Conservation (phyloP, 345 rosid species). For the Capsella bursapastoris region DNA sequence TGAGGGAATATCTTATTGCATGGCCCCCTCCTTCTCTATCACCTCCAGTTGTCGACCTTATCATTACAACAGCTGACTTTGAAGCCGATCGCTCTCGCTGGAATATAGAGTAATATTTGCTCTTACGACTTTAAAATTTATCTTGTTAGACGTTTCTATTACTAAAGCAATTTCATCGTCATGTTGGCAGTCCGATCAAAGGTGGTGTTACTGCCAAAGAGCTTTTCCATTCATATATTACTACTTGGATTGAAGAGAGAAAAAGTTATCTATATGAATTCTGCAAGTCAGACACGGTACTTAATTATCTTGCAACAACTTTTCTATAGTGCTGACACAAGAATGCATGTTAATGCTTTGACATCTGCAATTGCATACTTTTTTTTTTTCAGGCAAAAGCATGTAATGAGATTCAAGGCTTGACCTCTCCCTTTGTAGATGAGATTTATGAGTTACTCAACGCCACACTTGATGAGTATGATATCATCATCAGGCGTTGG, state of each 20-base stretch:
- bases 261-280: conserved; percentile 62
- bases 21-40: conserved; percentile 85
- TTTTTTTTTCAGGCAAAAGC: conserved; percentile 66
- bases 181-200: conserved; percentile 63
- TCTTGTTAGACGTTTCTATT: background rate
- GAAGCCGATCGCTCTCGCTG: conserved; percentile 77
- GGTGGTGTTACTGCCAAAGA: conserved; percentile 81
- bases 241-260: conserved; percentile 79
- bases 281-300: conserved; percentile 84
- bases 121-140: background rate
- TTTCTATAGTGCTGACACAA: conserved; percentile 12
- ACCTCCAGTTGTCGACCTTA: conserved; percentile 73
- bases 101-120: conserved; percentile 59
- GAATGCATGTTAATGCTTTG: background rate
- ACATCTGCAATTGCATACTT: conserved; percentile 14
- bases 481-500: conserved; percentile 76
- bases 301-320: conserved; percentile 19
- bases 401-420: conserved; percentile 66
- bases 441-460: conserved; percentile 75
- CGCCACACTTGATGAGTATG: conserved; percentile 65
- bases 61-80: conserved; percentile 82
- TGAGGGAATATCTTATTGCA: conserved; percentile 65
- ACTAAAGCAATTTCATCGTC: conserved; percentile 16
- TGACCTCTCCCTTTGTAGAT: conserved; percentile 81
- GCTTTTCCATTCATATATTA: conserved; percentile 72